Percentiles rank a stretch among this genome's conserved stretches.
Evolutionary conservation across 164 flowering plant species (phyloP).

Genomic region (Annona cherimola): DNA sequence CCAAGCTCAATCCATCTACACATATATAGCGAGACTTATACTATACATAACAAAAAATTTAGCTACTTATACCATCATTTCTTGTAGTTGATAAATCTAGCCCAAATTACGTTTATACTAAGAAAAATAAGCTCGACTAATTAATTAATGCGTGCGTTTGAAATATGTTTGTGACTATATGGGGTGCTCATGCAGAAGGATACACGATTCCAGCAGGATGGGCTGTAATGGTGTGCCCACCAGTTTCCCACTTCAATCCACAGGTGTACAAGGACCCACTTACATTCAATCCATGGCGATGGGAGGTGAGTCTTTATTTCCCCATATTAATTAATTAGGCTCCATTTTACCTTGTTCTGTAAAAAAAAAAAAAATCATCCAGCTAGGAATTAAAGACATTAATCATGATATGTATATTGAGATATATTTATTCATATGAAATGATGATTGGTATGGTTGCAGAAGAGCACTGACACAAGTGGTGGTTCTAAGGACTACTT

Average conservation of each 20-base stretch:
- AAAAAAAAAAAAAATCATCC: background rate
- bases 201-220: constrained; percentile 11
- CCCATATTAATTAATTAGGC: background rate
- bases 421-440: too few species aligned
- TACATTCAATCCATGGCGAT: constrained; percentile 12
- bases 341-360: background rate
- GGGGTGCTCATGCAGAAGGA: background rate
- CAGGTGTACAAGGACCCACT: constrained; percentile 7
- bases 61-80: background rate
- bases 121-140: background rate
- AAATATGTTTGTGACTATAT: too few species aligned
- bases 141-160: background rate
- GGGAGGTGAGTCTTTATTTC: constrained; percentile 1
- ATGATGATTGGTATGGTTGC: background rate
- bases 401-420: too few species aligned
- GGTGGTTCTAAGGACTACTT: background rate
- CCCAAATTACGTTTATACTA: background rate
- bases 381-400: too few species aligned
- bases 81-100: background rate
- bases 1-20: too few species aligned
- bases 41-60: background rate
- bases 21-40: background rate
- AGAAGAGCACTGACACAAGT: constrained; percentile 1
- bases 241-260: constrained; percentile 8
- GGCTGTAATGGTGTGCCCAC: constrained; percentile 11